Percentiles rank a stretch among this genome's conserved stretches.
These are phyloP conservation scores for Pseudopyrenochaeta lycopersici DNA, from an alignment of 2,329 filamentous ascomycete genomes.

Conservation along the genomic window DNA sequence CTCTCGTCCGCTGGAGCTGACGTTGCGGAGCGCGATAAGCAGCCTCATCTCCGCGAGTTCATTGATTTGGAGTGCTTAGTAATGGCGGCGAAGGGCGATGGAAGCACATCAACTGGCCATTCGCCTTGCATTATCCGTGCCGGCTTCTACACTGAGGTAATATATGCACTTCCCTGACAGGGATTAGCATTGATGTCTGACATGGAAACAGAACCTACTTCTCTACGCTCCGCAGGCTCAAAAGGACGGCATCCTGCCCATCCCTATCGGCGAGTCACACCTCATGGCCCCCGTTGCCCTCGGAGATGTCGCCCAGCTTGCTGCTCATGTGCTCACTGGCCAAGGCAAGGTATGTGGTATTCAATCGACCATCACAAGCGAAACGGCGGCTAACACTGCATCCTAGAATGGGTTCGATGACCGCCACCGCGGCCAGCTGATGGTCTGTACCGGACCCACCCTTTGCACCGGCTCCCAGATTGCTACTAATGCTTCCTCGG, in stretches of 20 bases:
- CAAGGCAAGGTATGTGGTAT: constrained; percentile 46
- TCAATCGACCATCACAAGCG: background rate
- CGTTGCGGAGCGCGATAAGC: constrained; percentile 58
- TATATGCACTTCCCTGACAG: background rate
- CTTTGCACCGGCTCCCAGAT: constrained; percentile 59
- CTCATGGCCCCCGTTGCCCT: constrained; percentile 60
- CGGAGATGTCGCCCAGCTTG: constrained; percentile 59
- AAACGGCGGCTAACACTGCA: background rate
- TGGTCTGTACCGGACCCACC: constrained; percentile 61
- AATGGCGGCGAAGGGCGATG: constrained; percentile 56
- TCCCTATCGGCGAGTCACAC: constrained; percentile 59
- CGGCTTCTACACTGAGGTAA: constrained; percentile 7
- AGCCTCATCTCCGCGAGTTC: constrained; percentile 62
- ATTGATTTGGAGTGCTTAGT: constrained; percentile 59
- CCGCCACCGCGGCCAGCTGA: constrained; percentile 62
- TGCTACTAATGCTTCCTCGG: constrained; percentile 56
- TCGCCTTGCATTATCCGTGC: constrained; percentile 56
- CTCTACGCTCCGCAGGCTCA: constrained; percentile 58
- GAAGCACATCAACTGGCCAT: constrained; percentile 40
- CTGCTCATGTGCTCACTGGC: constrained; percentile 58
- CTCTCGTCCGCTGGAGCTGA: constrained; percentile 61
- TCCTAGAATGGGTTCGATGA: constrained; percentile 59
- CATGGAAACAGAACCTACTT: constrained; percentile 54
- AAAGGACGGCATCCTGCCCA: constrained; percentile 55
- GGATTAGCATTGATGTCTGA: background rate